Evolutionary conservation across 139 green algal species (phyloP), one percentile per base, ranked within the genome.

Genomic region (Coelastrella sp.): DNA sequence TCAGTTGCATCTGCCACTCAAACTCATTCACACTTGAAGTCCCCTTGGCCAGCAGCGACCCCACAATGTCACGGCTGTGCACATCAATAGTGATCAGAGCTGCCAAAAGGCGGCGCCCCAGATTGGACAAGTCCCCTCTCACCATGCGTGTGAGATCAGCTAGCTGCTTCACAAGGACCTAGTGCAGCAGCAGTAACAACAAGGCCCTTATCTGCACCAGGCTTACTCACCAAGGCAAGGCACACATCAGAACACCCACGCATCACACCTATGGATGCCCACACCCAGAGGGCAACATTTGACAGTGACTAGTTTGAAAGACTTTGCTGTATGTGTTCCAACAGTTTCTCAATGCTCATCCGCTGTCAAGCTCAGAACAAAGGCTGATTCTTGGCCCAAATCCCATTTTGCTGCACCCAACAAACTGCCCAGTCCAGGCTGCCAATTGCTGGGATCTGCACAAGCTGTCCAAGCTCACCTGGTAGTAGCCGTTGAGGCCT

Each of bases 71-170:
- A 61, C 95, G 91, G 25, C 94, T 94, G 91, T 98, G 96, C 79
- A 98, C 96, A 89, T 98, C 96, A 60, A 98, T 97, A 6, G 96
- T 98, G 94, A 98, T 98, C 79, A 98, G 93, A 25, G 96, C 94
- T 0, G 92, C 93, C 35, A 98, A 87, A 79, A 96, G 95, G 83
- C 90, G 91, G 68, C 95, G 92, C 12, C 95, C 87, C 75, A 98
- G 92, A 11, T 76, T 87, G 8, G 80, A 92, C 70, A 97, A 89
- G 74, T 97, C 89, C n/a, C 94, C 93, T 6, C 95, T 90, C 70
- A 97, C 95, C 66, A 97, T 91, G 14, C 75, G 76, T 8, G 94
- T 95, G 24, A 98, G 92, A 63, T 96, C 95, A 1, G 84, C 91
- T n/a, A 98, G 94, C 88, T 96, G 89, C 82, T 89, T 70, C 56